Evolutionary conservation across 768 basidiomycete species (phyloP).

Genomic region (Podaxis mareebaensis): DNA sequence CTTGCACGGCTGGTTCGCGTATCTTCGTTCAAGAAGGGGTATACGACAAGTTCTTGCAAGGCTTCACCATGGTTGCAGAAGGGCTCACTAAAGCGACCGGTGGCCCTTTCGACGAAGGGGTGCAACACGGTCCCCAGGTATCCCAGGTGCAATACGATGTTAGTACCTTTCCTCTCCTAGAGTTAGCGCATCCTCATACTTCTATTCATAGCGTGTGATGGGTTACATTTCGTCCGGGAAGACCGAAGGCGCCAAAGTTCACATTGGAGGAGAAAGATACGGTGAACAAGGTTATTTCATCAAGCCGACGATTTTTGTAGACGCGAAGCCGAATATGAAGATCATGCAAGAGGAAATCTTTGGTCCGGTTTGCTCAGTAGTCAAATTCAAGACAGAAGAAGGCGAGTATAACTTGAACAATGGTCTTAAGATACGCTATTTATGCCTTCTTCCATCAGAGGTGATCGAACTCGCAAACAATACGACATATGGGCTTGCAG

Average conservation of each 20-base stretch:
- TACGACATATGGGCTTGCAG: constrained; percentile 75
- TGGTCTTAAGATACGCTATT: not conserved
- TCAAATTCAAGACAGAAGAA: constrained; percentile 72
- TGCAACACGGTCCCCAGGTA: constrained; percentile 71
- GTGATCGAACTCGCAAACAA: constrained; percentile 70
- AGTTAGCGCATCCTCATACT: not conserved
- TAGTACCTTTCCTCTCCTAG: constrained; percentile 21
- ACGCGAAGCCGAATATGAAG: constrained; percentile 68
- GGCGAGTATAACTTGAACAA: constrained; percentile 17
- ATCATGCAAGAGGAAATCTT: constrained; percentile 80
- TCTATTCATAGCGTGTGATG: constrained; percentile 60
- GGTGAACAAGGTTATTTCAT: constrained; percentile 61
- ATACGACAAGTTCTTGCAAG: constrained; percentile 74
- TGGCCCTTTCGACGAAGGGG: constrained; percentile 57
- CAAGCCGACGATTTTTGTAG: constrained; percentile 73
- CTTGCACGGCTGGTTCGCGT: constrained; percentile 79
- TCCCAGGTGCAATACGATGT: constrained; percentile 69
- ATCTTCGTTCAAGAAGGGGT: constrained; percentile 79
- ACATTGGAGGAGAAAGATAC: constrained; percentile 63
- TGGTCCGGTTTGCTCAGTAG: constrained; percentile 76
- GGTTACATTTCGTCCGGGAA: constrained; percentile 77
- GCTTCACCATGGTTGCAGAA: constrained; percentile 51
- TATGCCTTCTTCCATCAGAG: constrained; percentile 28
- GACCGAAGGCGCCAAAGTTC: constrained; percentile 66
- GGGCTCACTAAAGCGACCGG: constrained; percentile 53